phyloP scores from a whole-genome alignment of 345 rosid genomes.

The Hibiscus syriacus region DNA sequence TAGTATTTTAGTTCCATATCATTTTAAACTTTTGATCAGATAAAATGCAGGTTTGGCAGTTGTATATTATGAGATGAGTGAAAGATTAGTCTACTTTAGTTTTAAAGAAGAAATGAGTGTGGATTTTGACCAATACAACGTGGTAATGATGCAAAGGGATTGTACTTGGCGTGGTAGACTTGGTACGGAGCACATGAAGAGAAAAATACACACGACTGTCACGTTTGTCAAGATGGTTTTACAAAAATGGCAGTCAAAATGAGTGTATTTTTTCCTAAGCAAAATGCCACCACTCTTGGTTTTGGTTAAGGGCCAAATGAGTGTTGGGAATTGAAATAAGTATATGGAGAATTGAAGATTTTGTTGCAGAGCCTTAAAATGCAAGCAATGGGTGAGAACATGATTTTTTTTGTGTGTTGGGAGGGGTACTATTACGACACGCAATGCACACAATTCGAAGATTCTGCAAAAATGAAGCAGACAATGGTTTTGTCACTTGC shows the following conservation, averaged over 20 bases:
- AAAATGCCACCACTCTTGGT: neutral
- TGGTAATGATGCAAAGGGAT: neutral
- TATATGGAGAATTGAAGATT: neutral
- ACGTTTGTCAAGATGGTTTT: neutral
- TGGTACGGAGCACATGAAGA: neutral
- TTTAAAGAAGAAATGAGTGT: neutral
- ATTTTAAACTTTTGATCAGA: too few species aligned
- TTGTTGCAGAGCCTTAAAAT: conserved; percentile 16
- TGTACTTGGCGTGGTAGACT: neutral
- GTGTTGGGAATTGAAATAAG: neutral
- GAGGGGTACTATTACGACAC: conserved; percentile 9
- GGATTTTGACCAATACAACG: neutral
- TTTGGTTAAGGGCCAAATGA: neutral
- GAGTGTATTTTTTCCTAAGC: neutral
- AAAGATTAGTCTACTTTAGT: neutral
- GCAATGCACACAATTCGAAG: conserved; percentile 18
- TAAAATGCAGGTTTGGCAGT: neutral
- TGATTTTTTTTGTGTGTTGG: too few species aligned
- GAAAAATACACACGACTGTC: neutral
- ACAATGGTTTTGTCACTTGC: conserved; percentile 9
- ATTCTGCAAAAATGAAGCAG: neutral
- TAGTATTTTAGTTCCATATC: too few species aligned
- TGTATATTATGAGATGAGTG: too few species aligned
- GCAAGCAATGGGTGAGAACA: conserved; percentile 17
- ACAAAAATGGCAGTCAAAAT: neutral